Conservation (phyloP, 768 basidiomycete species). For the Hygrophoropsis aurantiaca region DNA sequence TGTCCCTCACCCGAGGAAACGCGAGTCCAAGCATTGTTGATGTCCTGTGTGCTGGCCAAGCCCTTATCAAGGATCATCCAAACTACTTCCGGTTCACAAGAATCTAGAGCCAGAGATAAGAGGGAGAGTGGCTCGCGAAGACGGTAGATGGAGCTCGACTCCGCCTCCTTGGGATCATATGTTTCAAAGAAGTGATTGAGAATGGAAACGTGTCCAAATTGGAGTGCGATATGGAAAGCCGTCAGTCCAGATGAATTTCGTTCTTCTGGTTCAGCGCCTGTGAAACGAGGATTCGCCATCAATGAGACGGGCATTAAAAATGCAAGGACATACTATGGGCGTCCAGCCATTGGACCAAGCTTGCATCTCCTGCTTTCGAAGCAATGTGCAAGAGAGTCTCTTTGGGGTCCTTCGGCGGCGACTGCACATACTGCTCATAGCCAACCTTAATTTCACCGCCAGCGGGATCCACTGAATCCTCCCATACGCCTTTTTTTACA, state of each 20-base stretch:
- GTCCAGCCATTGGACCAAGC: slow-evolving; percentile 68
- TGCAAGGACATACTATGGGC: slow-evolving; percentile 56
- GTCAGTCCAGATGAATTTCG: slow-evolving; percentile 57
- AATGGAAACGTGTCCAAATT: slow-evolving; percentile 50
- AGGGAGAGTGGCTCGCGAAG: slow-evolving; percentile 40
- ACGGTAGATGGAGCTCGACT: slow-evolving; percentile 50
- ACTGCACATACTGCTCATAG: slow-evolving; percentile 50
- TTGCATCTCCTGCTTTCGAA: slow-evolving; percentile 50
- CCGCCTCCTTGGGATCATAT: slow-evolving; percentile 55
- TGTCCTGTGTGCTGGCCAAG: slow-evolving; percentile 50
- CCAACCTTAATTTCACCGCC: slow-evolving; percentile 67
- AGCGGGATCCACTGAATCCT: slow-evolving; percentile 66
- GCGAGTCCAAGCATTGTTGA: slow-evolving; percentile 50
- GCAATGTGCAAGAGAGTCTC: slow-evolving; percentile 76
- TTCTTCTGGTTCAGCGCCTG: slow-evolving; percentile 76
- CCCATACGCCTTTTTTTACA: slow-evolving; percentile 69
- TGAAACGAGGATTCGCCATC: slow-evolving; percentile 17
- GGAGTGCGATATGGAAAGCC: slow-evolving; percentile 66
- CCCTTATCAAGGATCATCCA: slow-evolving; percentile 62
- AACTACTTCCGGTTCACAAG: slow-evolving; percentile 61
- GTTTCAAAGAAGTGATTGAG: slow-evolving; percentile 61
- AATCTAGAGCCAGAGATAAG: slow-evolving; percentile 58
- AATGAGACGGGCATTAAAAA: slow-evolving; percentile 21
- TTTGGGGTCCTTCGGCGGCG: slow-evolving; percentile 48
- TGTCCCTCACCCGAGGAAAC: slow-evolving; percentile 39